Evolutionary conservation across 2,329 filamentous ascomycete species (phyloP), one percentile per base, ranked within the genome.

Genomic region (Microdochium nivale): DNA sequence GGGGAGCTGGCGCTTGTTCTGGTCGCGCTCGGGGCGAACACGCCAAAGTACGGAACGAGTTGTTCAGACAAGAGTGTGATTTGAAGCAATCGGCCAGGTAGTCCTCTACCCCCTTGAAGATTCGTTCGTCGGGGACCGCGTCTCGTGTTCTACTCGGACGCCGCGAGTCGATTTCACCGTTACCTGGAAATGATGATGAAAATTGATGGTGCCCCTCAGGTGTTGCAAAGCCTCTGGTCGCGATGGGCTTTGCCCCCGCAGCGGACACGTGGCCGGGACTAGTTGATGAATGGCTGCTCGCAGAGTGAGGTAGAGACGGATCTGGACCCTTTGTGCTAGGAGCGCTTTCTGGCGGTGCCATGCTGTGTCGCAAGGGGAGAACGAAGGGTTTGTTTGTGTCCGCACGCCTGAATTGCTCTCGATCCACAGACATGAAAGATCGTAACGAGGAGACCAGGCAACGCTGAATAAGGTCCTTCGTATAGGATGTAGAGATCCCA

Each of bases 101-200:
- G 54, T 90, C 86, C 67, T 95, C 89, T 14, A 96, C 65, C 4
- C 78, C 77, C 54, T 80, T 84, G 65, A 96, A 96, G 11, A 92
- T 81, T 35, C 72, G 74, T 60, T 78, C 83, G 5, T 23, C 40
- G 10, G 10, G 9, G 7, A 23, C n/a, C 8, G 19, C 21, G 19
- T 13, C 8, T 21, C 16, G 14, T 21, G 21, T 13, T 3, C 21
- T 24, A 23, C 7, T 7, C 19, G 21, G 40, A 44, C 40, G 3
- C 19, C 5, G 10, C 14, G 19, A 24, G 40, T 19, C 9, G 8
- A 23, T 19, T 8, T 16, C 19, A 24, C 5, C 8, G 40, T 5
- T 5, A 19, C 21, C 40, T 10, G 40, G 40, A 44, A 23, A 44
- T 21, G 40, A 44, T 4, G 19, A 8, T 7, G 40, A 44, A 24